Base-by-base conservation (phyloP, 805 yeast genomes). In the Wickerhamiella sergipiensis region DNA sequence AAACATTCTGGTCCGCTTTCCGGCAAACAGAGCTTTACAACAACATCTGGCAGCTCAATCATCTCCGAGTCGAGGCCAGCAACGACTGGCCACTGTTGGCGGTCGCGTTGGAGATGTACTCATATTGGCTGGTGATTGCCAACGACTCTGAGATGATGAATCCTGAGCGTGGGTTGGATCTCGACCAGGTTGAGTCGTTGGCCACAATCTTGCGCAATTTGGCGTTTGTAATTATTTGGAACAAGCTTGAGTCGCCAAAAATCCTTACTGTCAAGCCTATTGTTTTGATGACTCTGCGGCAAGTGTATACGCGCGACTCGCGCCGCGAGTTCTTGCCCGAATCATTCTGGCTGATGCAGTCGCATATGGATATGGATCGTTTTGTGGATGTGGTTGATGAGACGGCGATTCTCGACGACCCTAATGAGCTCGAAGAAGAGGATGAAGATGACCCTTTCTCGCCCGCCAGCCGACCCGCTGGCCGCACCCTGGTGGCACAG, bases 71-170 rank as follows among this genome's bases (percentile, higher is more conserved):
- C 24, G 54, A 15, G 49, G 19, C 9, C 3, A 6, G 19, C 9
- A 6, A 6, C 19, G 40, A 9, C 40, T 36, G 40, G 40, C 52
- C 59, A 31, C 66, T 67, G 31, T 60, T 83, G 1, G 70, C 67
- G 44, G 61, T 81, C 0, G 75, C 80, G 53, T 71, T 81, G 52
- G 86, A 83, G 55, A 60, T 83, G 9, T 74, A 79, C 53, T 78
- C 87, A 0, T 82, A 80, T 58, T 76, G 84, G 76, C 64, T 84
- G 43, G 73, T 78, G 23, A 78, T 84, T 8, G 75, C 85, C 1
- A 81, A 78, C 55, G 94, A 85, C 59, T 65, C 69, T 10, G 89
- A 81, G 56, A 65, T 81, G 46, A 64, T 80, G 45, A 67, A 64
- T 6, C 72, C 72, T 19, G 69, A 59, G 3, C 62, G 67, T 26